Base-by-base conservation (phyloP, 2,329 filamentous ascomycete genomes). In the Claviceps fusiformis region DNA sequence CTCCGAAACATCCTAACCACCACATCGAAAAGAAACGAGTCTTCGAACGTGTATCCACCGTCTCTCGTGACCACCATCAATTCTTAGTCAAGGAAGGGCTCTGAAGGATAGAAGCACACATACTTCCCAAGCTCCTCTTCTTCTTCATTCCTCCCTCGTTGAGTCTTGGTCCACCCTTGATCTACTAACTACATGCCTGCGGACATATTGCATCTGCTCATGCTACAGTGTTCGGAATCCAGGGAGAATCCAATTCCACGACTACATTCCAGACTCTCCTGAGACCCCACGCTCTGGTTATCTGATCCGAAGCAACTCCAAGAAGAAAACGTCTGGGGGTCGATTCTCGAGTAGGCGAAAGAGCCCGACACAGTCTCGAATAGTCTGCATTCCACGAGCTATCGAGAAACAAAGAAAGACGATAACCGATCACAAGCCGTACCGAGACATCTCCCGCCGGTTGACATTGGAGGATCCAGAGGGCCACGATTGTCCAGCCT, bases 221-320 rank as follows among this genome's bases (percentile, higher is more conserved):
- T 31, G 27, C 19, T 17, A 29, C 45, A 55, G 54, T 55, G 51
- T 47, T 45, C 47, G 41, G 49, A 13, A 50, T 27, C 24, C 47
- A 2, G 5, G 17, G 17, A 35, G 35, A 53, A 53, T 8, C 47
- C 19, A 50, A 53, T 19, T n/a, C 49, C 46, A 15, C 46, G 33
- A 13, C 53, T 29, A n/a, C 55, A 56, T 56, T 56, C 55, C 55
- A 54, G 55, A 33, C 37, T 24, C 29, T 39, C 9, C 17, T n/a
- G 50, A 50, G 29, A 50, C 27, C 51, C 31, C 46, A 56, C 51
- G 46, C 39, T 50, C 33, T 33, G 44, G 50, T 4, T 49, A 46
- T 49, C 52, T 24, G 46, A 27, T 44, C 37, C 44, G 44, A 52
- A 39, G 43, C 7, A 31, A 24, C 43, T 13, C 27, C 4, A 47